A percentile compares a stretch with the other conserved stretches of the same genome.
phyloP scores from a whole-genome alignment of 2,329 filamentous ascomycete genomes.

The Magnaporthales sp. region DNA sequence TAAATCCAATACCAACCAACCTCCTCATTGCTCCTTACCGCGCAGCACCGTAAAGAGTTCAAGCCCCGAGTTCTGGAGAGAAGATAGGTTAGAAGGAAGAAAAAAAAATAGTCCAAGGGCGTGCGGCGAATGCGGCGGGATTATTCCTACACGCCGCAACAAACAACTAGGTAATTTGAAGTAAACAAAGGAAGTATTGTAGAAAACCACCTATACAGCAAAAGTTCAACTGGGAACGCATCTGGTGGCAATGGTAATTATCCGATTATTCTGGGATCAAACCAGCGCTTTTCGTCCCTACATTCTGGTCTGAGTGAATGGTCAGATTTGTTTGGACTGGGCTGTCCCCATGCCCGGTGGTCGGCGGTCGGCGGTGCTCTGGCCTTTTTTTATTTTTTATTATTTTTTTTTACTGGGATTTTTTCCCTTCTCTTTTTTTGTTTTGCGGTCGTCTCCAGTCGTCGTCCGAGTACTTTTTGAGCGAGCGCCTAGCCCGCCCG shows the following conservation, averaged over 20 bases:
- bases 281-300: neutral
- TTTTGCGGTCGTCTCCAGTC: neutral
- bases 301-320: neutral
- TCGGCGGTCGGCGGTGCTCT: neutral
- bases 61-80: neutral
- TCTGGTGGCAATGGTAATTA: neutral
- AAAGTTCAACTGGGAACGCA: neutral
- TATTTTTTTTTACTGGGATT: neutral
- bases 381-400: conserved; percentile 3
- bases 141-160: neutral
- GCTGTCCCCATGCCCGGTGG: neutral
- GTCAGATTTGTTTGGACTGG: neutral
- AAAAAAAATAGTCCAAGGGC: neutral
- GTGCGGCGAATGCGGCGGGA: neutral
- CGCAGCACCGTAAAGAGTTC: neutral
- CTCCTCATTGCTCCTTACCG: neutral
- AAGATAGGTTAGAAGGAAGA: neutral
- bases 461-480: neutral
- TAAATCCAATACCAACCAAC: neutral
- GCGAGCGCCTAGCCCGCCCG: conserved; percentile 6
- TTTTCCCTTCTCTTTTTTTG: neutral
- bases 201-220: neutral
- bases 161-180: neutral
- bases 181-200: neutral
- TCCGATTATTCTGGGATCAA: neutral